Conservation (phyloP, 331 rosid genomes). For the Quercus tomentella region DNA sequence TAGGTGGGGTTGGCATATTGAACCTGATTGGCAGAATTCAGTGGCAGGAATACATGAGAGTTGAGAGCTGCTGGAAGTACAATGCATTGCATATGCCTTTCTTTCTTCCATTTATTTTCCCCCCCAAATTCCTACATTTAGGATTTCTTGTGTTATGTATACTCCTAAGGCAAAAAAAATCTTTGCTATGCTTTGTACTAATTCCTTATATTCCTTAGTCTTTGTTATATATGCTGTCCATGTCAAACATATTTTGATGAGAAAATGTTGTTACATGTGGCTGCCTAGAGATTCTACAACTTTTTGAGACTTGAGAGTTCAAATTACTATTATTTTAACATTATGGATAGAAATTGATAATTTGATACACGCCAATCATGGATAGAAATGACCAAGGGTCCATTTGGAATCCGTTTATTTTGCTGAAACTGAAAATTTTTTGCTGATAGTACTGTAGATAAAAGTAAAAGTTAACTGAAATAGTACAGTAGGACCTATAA, state of each 20-base stretch:
- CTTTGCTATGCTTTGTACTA: background rate
- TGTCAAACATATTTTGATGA: background rate
- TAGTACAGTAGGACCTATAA: accelerated
- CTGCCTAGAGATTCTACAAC: background rate
- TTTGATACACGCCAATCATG: no score
- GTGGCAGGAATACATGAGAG: background rate
- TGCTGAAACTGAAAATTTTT: no score
- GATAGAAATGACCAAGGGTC: no score
- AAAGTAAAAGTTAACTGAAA: no score
- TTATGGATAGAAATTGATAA: no score
- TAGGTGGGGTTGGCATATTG: background rate
- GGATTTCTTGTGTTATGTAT: no score
- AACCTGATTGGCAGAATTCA: background rate
- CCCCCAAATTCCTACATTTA: background rate
- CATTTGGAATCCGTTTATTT: no score
- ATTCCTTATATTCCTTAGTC: background rate
- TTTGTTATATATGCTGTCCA: background rate
- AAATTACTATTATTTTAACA: no score
- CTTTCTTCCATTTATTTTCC: no score
- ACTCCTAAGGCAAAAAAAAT: no score
- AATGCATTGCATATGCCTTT: background rate
- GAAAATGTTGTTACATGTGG: background rate
- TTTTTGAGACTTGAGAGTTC: no score
- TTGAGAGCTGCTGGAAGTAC: background rate
- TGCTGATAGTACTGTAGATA: no score